phyloP scores from a whole-genome alignment of 768 basidiomycete genomes.

The Tylopilus sp. region DNA sequence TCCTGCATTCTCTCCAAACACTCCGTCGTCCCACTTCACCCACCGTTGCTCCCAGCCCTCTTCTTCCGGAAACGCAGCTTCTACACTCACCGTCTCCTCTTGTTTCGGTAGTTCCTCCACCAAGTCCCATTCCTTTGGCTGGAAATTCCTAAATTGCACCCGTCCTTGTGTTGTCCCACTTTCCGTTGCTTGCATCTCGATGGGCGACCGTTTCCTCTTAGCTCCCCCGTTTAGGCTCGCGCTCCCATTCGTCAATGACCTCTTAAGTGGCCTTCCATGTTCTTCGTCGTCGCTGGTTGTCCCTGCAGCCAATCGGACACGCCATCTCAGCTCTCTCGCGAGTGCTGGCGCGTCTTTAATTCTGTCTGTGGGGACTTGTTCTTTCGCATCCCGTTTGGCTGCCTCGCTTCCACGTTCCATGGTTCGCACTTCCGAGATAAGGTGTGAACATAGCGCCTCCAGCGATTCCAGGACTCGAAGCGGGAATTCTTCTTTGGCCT shows the following conservation, averaged over 20 bases:
- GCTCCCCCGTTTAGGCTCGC: slow-evolving; percentile 23
- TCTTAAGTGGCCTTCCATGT: slow-evolving; percentile 25
- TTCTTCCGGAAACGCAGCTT: slow-evolving; percentile 38
- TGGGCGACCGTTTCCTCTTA: slow-evolving; percentile 41
- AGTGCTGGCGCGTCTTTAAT: slow-evolving; percentile 79
- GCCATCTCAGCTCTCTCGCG: slow-evolving; percentile 85
- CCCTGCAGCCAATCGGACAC: slow-evolving; percentile 60
- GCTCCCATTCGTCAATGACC: slow-evolving; percentile 23
- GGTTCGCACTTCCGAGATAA: slow-evolving; percentile 70
- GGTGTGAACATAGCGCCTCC: slow-evolving; percentile 66
- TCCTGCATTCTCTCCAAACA: slow-evolving; percentile 28
- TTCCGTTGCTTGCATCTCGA: slow-evolving; percentile 11
- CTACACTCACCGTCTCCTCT: slow-evolving; percentile 37
- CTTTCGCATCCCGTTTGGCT: slow-evolving; percentile 73
- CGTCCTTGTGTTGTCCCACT: slow-evolving; percentile 16
- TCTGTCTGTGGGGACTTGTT: slow-evolving; percentile 76
- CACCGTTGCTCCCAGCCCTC: slow-evolving; percentile 47
- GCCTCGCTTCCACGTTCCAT: slow-evolving; percentile 71
- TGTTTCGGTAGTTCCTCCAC: slow-evolving; percentile 42
- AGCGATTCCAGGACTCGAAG: slow-evolving; percentile 70
- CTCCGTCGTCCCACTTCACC: slow-evolving; percentile 32
- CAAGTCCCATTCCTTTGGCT: slow-evolving; percentile 63
- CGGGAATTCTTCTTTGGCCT: slow-evolving; percentile 48
- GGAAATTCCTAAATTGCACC: slow-evolving; percentile 60
- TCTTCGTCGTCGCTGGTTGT: slow-evolving; percentile 67